These are phyloP conservation scores for Zanthoxylum bungeanum DNA, from an alignment of 345 rosid species.

Conservation along the genomic window DNA sequence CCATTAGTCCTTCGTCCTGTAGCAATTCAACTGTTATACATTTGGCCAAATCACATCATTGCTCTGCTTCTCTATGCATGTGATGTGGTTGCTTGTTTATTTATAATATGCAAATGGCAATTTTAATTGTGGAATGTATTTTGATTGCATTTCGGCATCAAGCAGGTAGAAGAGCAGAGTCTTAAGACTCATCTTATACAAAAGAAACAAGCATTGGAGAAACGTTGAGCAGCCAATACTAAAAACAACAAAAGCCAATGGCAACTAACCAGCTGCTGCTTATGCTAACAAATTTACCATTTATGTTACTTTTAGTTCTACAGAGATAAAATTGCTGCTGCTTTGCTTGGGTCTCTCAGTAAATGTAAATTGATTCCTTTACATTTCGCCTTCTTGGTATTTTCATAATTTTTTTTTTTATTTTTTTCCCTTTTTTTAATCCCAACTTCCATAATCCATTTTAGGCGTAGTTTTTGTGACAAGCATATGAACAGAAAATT, in stretches of 20 bases:
- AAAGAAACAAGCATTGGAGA: constrained; percentile 46
- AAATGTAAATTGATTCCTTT: constrained; percentile 37
- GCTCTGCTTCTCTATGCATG: not conserved
- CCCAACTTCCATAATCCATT: too few species aligned
- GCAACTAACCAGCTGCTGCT: constrained; percentile 26
- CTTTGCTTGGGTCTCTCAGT: constrained; percentile 17
- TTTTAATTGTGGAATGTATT: constrained; percentile 1
- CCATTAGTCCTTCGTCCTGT: constrained; percentile 15
- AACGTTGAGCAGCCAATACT: constrained; percentile 27
- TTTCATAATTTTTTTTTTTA: constrained; percentile 12
- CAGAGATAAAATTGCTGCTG: constrained; percentile 15
- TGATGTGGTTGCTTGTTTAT: not conserved
- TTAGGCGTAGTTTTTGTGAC: constrained; percentile 23
- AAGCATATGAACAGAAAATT: constrained; percentile 17
- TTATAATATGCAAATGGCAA: not conserved
- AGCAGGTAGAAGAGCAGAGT: constrained; percentile 57
- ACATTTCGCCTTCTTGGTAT: constrained; percentile 12
- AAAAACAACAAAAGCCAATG: constrained; percentile 22
- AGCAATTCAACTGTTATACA: constrained; percentile 7
- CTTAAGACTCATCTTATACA: constrained; percentile 61
- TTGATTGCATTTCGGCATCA: constrained; percentile 10
- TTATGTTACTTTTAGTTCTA: not conserved
- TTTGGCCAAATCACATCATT: constrained; percentile 14
- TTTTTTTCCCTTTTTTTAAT: constrained; percentile 3
- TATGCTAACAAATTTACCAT: constrained; percentile 29